Percentiles rank a stretch among this genome's conserved stretches.
phyloP scores from a whole-genome alignment of 2,329 filamentous ascomycete species.

The Daldinia sp. region DNA sequence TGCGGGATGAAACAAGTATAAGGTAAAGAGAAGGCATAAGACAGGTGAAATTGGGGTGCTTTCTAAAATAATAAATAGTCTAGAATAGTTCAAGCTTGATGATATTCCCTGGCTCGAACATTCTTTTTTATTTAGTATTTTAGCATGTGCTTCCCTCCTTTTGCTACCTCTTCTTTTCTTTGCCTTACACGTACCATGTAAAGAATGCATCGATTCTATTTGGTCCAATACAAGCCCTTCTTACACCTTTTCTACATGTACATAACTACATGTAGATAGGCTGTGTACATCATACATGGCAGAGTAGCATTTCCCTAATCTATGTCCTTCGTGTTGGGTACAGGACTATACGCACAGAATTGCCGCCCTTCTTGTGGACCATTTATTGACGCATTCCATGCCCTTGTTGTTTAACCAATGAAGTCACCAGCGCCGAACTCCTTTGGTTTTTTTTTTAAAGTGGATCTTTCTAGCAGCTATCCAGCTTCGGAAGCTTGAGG shows the following conservation, averaged over 20 bases:
- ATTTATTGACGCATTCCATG: constrained; percentile 33
- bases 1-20: constrained; percentile 17
- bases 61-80: constrained; percentile 32
- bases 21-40: constrained; percentile 5
- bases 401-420: constrained; percentile 25
- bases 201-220: not conserved
- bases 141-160: constrained; percentile 30
- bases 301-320: constrained; percentile 27
- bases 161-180: not conserved
- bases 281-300: not conserved
- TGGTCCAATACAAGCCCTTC: not conserved
- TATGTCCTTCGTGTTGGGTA: constrained; percentile 14
- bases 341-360: no score
- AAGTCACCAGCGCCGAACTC: constrained; percentile 25
- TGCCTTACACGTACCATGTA: not conserved
- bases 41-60: constrained; percentile 16
- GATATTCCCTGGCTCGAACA: constrained; percentile 13
- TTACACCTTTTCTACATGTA: not conserved
- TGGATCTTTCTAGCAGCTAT: not conserved
- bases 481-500: not conserved
- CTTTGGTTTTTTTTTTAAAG: no score
- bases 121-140: constrained; percentile 15
- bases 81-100: constrained; percentile 2
- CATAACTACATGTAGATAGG: not conserved
- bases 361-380: constrained; percentile 16